Base-by-base conservation (phyloP, 1,284 basidiomycete genomes). In the Melampsora larici-populina region DNA sequence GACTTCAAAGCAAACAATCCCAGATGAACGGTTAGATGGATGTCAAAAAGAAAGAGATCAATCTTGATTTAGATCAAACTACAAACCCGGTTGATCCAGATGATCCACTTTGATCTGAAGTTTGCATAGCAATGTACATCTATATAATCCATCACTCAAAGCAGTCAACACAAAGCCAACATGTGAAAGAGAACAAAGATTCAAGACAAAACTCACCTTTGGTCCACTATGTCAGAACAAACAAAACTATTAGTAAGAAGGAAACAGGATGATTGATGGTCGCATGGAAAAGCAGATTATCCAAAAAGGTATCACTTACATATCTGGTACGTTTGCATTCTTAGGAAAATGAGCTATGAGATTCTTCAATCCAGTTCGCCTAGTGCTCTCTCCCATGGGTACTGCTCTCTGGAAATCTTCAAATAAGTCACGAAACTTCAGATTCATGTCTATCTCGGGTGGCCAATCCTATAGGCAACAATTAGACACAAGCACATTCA, bases 71-170 rank as follows among this genome's bases (percentile, higher is more conserved):
- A n/a, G n/a, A 48, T 46, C 6, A 15, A n/a, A n/a, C n/a, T n/a
- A 69, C 67, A 7, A 15, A 69, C 74, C 55, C 68, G 1, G 82
- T 82, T 17, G 82, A 81, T 24, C 82, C 82, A n/a, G n/a, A n/a
- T n/a, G n/a, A n/a, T n/a, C n/a, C n/a, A n/a, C n/a, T n/a, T n/a
- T n/a, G n/a, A n/a, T 81, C 81, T n/a, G 67, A 77, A 9, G 76
- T 79, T 2, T 81, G 79, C 81, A 81, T 82, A 15, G 82, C 82
- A 62, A 81, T 81, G 71, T 82, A 82, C 82, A 82, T 82, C 79
- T 82, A 81, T 21, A n/a, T 33, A 4, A 26, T 2, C 26, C n/a
- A 18, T 26, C 3, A 63, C 15, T 15, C 15, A 26, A 33, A 17
- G 18, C 64, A 29, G 31, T 46, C n/a, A 21, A n/a, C 13, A 17